These are phyloP conservation scores for Pneumocystis sp. DNA, from an alignment of 1,139 yeast genomes.

Conservation along the genomic window DNA sequence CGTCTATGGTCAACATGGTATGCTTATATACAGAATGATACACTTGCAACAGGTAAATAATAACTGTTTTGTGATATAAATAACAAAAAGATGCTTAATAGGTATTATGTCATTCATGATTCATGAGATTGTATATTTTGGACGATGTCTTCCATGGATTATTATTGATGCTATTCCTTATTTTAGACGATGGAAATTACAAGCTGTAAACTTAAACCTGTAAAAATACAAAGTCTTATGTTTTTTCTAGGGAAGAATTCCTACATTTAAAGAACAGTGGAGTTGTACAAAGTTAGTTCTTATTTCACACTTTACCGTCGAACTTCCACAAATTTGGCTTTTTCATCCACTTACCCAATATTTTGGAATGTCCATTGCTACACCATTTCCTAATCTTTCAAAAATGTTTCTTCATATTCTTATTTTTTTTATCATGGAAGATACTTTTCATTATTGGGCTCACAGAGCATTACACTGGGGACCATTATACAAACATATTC, in stretches of 20 bases:
- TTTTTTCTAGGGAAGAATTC: slow-evolving; percentile 36
- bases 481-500: slow-evolving; percentile 72
- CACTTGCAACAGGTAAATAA: slow-evolving; percentile 49
- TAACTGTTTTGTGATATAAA: not conserved
- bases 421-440: slow-evolving; percentile 70
- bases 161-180: slow-evolving; percentile 63
- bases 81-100: not conserved
- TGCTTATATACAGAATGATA: slow-evolving; percentile 57
- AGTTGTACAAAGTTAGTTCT: slow-evolving; percentile 76
- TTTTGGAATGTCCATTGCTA: slow-evolving; percentile 58
- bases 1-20: slow-evolving; percentile 72
- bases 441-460: slow-evolving; percentile 91
- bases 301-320: slow-evolving; percentile 73
- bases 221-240: not conserved
- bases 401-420: slow-evolving; percentile 51
- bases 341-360: slow-evolving; percentile 78
- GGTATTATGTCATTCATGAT: slow-evolving; percentile 55
- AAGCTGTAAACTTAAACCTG: slow-evolving; percentile 30
- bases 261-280: slow-evolving; percentile 72
- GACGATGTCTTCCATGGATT: slow-evolving; percentile 77
- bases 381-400: slow-evolving; percentile 62
- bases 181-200: slow-evolving; percentile 65
- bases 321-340: slow-evolving; percentile 89
- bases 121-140: slow-evolving; percentile 75
- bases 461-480: slow-evolving; percentile 82